These are phyloP conservation scores for Penicillium sclerotiorum DNA, from an alignment of 2,329 filamentous ascomycete genomes.

Conservation along the genomic window DNA sequence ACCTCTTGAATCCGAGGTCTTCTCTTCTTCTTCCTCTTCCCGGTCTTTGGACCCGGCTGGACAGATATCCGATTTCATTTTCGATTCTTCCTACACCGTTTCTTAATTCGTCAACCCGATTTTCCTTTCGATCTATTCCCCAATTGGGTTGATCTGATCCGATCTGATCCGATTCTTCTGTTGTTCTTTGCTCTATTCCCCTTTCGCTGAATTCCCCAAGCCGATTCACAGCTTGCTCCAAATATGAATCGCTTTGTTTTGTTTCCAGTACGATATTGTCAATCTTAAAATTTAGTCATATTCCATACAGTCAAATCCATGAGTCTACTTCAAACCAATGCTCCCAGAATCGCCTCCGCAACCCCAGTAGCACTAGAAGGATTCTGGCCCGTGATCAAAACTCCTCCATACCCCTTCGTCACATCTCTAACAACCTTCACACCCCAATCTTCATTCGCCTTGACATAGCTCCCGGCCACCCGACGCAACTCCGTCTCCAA, in stretches of 20 bases:
- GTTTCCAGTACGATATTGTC: not conserved
- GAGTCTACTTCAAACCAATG: slow-evolving; percentile 15
- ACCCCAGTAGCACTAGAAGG: slow-evolving; percentile 47
- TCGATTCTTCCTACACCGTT: slow-evolving; percentile 3
- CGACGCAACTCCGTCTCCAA: slow-evolving; percentile 47
- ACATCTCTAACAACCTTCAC: slow-evolving; percentile 45
- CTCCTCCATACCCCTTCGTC: slow-evolving; percentile 29
- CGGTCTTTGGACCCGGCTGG: slow-evolving; percentile 5
- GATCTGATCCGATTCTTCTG: no score
- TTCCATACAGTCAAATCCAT: no score
- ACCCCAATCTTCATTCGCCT: slow-evolving; percentile 48
- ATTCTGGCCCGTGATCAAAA: slow-evolving; percentile 54
- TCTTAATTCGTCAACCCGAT: slow-evolving; percentile 6
- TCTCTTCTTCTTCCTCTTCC: slow-evolving; percentile 6
- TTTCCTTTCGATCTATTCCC: slow-evolving; percentile 10
- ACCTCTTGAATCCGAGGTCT: not conserved
- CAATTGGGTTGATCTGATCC: slow-evolving; percentile 17
- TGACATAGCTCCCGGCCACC: slow-evolving; percentile 47
- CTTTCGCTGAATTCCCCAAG: slow-evolving; percentile 27
- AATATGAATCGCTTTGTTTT: slow-evolving; percentile 24
- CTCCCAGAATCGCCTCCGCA: slow-evolving; percentile 47
- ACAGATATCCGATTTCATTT: slow-evolving; percentile 17
- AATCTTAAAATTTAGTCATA: slow-evolving; percentile 5
- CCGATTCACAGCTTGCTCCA: slow-evolving; percentile 19
- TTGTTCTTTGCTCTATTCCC: slow-evolving; percentile 35